A percentile compares a stretch with the other conserved stretches of the same genome.
Conservation (phyloP, 805 yeast genomes). For the Yarrowia deformans region DNA sequence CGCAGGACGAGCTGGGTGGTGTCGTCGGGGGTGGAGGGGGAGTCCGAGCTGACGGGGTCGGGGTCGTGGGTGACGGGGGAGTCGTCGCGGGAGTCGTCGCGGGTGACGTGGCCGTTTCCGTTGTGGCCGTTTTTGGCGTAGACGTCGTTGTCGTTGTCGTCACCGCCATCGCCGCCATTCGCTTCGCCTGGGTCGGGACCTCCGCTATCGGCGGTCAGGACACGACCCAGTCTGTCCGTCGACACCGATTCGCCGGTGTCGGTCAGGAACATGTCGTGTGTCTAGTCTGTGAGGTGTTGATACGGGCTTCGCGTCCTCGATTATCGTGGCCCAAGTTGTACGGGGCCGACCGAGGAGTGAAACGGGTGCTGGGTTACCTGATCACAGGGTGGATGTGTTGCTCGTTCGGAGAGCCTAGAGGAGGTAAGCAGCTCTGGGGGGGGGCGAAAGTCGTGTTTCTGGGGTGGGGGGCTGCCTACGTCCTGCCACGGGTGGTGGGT, state of each 20-base stretch:
- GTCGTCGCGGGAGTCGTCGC: background rate
- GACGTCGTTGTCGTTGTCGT: too few relatives aligned
- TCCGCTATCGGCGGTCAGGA: too few relatives aligned
- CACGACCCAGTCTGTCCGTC: too few relatives aligned
- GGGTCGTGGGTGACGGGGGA: background rate
- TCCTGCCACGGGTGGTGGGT: slow-evolving; percentile 22
- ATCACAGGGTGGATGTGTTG: slow-evolving; percentile 24
- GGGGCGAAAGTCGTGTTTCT: background rate
- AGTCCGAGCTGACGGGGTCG: background rate
- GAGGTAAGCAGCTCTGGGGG: slow-evolving; percentile 18
- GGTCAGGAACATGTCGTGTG: too few relatives aligned
- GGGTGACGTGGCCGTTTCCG: background rate
- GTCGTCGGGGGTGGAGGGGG: background rate
- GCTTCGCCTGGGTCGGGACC: too few relatives aligned
- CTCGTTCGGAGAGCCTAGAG: background rate
- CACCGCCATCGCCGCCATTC: too few relatives aligned
- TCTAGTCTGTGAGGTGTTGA: too few relatives aligned
- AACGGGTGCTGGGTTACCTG: slow-evolving; percentile 12
- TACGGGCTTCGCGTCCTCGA: slow-evolving; percentile 11
- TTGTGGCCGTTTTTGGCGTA: too few relatives aligned
- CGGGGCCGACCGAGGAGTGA: slow-evolving; percentile 29
- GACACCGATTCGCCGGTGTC: too few relatives aligned
- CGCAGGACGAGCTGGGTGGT: slow-evolving; percentile 48
- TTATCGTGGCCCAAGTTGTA: slow-evolving; percentile 19
- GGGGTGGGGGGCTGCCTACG: slow-evolving; percentile 29